These are phyloP conservation scores for Theileria annulata DNA, from an alignment of 169 alveolate species.

Conservation along the genomic window DNA sequence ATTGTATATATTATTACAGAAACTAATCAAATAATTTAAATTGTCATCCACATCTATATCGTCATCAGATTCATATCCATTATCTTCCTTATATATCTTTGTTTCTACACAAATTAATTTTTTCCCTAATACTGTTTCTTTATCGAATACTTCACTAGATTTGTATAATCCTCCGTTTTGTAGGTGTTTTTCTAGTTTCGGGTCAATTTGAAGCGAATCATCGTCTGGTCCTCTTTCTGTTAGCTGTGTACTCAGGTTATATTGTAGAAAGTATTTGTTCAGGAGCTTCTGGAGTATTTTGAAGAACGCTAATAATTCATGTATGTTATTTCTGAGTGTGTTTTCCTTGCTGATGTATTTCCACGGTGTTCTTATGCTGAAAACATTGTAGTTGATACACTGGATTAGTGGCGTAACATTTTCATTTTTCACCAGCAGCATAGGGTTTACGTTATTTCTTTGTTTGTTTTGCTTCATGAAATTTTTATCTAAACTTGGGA, in stretches of 20 bases:
- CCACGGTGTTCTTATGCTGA: slow-evolving; percentile 81
- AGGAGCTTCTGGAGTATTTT: slow-evolving; percentile 70
- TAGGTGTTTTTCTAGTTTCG: not conserved
- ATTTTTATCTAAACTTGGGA: not conserved
- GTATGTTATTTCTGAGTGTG: slow-evolving; percentile 71
- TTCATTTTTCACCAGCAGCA: slow-evolving; percentile 10
- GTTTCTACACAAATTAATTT: slow-evolving; percentile 61
- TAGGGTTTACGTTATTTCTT: not conserved
- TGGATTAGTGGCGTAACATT: slow-evolving; percentile 56
- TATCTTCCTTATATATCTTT: slow-evolving; percentile 55
- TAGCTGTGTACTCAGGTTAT: slow-evolving; percentile 15
- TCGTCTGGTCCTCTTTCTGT: not conserved
- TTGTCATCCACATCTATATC: slow-evolving; percentile 16
- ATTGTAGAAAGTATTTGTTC: slow-evolving; percentile 54
- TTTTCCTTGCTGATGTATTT: slow-evolving; percentile 72
- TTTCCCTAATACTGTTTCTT: slow-evolving; percentile 50
- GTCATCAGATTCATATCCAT: slow-evolving; percentile 45
- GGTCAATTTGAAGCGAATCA: not conserved
- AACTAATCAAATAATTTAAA: not conserved
- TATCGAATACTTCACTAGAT: slow-evolving; percentile 36
- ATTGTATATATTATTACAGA: slow-evolving; percentile 45
- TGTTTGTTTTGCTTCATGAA: not conserved
- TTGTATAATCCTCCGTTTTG: not conserved
- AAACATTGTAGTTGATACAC: slow-evolving; percentile 47
- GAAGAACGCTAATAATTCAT: slow-evolving; percentile 67